Percentiles rank a stretch among this genome's conserved stretches.
Conservation (phyloP, 345 rosid genomes). For the Trapa bicornis region DNA sequence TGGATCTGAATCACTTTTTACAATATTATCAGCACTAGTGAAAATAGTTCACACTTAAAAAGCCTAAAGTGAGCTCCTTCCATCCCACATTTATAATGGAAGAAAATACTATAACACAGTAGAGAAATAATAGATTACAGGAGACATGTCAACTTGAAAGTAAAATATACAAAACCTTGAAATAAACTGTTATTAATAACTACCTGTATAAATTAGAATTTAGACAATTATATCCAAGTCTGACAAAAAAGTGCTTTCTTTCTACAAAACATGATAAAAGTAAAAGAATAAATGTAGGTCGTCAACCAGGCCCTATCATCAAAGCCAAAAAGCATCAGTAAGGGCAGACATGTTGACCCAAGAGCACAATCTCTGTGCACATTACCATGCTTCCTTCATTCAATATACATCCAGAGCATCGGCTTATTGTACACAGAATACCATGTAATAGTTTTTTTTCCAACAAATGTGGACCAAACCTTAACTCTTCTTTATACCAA, state of each 20-base stretch:
- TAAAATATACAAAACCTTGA: too few relatives aligned
- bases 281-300: background rate
- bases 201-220: background rate
- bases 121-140: too few relatives aligned
- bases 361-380: constrained; percentile 6
- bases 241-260: background rate
- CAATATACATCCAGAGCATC: constrained; percentile 8
- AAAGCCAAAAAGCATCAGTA: constrained; percentile 4
- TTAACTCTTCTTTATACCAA: too few relatives aligned
- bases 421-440: constrained; percentile 5
- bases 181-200: too few relatives aligned
- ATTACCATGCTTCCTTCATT: constrained; percentile 13
- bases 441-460: too few relatives aligned
- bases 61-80: too few relatives aligned
- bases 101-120: too few relatives aligned
- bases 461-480: too few relatives aligned
- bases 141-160: too few relatives aligned
- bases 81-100: too few relatives aligned
- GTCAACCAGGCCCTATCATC: constrained; percentile 7
- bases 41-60: too few relatives aligned
- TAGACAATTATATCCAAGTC: background rate
- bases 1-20: too few relatives aligned
- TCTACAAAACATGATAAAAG: background rate
- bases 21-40: background rate
- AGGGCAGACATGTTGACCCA: constrained; percentile 8